phyloP scores from a whole-genome alignment of 2,329 filamentous ascomycete species.

The Venturia effusa region DNA sequence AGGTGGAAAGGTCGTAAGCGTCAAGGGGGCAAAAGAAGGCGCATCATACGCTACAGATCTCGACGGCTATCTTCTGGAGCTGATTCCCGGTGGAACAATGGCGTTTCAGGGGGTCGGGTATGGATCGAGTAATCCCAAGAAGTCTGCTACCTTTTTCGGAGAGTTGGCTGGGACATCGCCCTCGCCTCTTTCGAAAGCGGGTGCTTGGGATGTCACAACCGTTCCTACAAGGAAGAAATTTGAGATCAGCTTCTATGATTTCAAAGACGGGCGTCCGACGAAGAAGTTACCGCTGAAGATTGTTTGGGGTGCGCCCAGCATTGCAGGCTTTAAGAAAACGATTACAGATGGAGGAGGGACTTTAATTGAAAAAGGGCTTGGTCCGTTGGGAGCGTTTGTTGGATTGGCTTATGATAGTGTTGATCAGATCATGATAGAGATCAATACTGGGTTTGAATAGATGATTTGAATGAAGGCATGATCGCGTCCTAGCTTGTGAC shows the following conservation, averaged over 20 bases:
- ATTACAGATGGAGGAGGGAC: not conserved
- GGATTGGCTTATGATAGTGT: not conserved
- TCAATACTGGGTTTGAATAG: not conserved
- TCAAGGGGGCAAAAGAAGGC: not conserved
- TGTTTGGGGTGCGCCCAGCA: constrained; percentile 4
- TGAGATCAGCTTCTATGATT: not conserved
- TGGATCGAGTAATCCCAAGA: not conserved
- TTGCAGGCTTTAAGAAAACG: constrained; percentile 5
- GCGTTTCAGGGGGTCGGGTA: not conserved
- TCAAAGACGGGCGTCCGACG: not conserved
- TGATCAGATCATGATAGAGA: constrained; percentile 10
- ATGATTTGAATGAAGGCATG: not conserved
- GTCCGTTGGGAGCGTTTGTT: not conserved
- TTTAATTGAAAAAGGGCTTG: not conserved
- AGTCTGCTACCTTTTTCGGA: not conserved
- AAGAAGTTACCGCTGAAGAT: constrained; percentile 7
- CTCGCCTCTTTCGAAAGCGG: not conserved
- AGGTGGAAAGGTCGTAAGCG: not conserved
- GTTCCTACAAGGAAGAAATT: constrained; percentile 3
- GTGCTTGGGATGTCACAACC: not conserved
- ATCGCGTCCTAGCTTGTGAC: not conserved
- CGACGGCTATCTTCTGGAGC: constrained; percentile 5
- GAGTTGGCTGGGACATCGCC: constrained; percentile 1
- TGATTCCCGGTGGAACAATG: not conserved
- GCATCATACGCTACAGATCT: not conserved